Percentiles rank a stretch among this genome's conserved stretches.
Evolutionary conservation across 2,329 filamentous ascomycete species (phyloP).

Genomic region (Daldinia sp.): DNA sequence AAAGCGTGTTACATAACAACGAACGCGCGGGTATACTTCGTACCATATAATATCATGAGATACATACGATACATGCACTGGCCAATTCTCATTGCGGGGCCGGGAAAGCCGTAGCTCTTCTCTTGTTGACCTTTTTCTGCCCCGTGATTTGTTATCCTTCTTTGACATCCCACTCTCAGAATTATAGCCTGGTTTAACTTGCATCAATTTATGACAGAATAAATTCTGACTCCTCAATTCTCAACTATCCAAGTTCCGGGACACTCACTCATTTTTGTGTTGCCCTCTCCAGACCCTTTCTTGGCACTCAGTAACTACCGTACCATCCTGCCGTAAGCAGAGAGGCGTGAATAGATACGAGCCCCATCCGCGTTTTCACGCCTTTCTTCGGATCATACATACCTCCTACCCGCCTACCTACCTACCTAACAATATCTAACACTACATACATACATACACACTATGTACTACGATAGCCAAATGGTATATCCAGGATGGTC

Average conservation of each 20-base stretch:
- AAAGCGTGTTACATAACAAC: background rate
- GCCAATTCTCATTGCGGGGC: constrained; percentile 31
- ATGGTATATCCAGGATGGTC: constrained; percentile 26
- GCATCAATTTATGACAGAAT: constrained; percentile 40
- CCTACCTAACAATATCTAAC: background rate
- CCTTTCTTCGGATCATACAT: constrained; percentile 17
- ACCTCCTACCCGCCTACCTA: background rate
- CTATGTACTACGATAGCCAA: background rate
- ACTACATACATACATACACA: background rate
- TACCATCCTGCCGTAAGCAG: constrained; percentile 21
- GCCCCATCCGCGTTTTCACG: constrained; percentile 2
- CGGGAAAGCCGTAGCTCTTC: constrained; percentile 32
- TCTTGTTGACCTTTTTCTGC: constrained; percentile 22
- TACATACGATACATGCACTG: constrained; percentile 5
- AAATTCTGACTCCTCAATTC: constrained; percentile 22
- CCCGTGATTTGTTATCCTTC: constrained; percentile 36
- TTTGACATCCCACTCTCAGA: constrained; percentile 40
- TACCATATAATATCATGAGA: background rate
- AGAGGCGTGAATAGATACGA: constrained; percentile 4
- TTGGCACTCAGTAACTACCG: constrained; percentile 33
- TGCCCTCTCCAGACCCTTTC: constrained; percentile 5
- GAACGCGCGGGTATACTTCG: background rate
- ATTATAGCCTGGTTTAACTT: constrained; percentile 30
- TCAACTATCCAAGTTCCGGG: constrained; percentile 17
- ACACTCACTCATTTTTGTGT: background rate